Percentiles rank a stretch among this genome's conserved stretches.
Evolutionary conservation across 768 basidiomycete species (phyloP).

Genomic region (Rhizopogon sp.): DNA sequence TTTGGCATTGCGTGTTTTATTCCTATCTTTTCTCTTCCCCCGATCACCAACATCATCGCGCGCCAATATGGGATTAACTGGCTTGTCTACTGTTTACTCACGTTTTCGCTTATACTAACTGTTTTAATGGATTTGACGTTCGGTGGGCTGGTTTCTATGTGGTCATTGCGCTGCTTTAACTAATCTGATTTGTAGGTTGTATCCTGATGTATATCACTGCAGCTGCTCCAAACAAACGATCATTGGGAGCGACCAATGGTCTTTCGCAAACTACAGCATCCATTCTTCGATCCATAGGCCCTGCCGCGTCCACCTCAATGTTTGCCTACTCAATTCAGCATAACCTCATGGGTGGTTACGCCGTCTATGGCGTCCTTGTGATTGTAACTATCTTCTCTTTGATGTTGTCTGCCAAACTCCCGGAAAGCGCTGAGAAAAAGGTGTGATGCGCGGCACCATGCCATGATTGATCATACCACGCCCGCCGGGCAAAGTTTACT

Average conservation of each 20-base stretch:
- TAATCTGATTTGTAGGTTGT: constrained; percentile 40
- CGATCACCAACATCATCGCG: constrained; percentile 24
- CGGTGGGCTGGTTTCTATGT: constrained; percentile 14
- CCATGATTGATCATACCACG: not conserved
- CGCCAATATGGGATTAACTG: constrained; percentile 15
- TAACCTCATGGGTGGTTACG: constrained; percentile 31
- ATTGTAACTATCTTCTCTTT: constrained; percentile 9
- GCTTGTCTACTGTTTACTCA: constrained; percentile 23
- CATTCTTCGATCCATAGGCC: constrained; percentile 28
- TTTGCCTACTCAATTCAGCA: constrained; percentile 33
- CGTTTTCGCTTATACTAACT: constrained; percentile 18
- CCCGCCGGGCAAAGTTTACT: not conserved
- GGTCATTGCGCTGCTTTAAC: constrained; percentile 13
- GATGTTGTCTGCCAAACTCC: constrained; percentile 18
- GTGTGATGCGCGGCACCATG: not conserved
- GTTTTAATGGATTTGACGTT: constrained; percentile 26
- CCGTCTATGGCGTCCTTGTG: constrained; percentile 28
- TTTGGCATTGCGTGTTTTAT: constrained; percentile 21
- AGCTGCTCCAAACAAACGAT: constrained; percentile 59
- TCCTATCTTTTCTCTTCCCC: constrained; percentile 27
- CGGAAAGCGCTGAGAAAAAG: not conserved
- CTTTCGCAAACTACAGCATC: constrained; percentile 26
- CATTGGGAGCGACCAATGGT: constrained; percentile 69
- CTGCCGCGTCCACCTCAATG: constrained; percentile 26
- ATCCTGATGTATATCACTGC: constrained; percentile 67